Evolutionary conservation across 805 yeast genomes (phyloP).

Genomic region (Cyberlindnera mrakii): DNA sequence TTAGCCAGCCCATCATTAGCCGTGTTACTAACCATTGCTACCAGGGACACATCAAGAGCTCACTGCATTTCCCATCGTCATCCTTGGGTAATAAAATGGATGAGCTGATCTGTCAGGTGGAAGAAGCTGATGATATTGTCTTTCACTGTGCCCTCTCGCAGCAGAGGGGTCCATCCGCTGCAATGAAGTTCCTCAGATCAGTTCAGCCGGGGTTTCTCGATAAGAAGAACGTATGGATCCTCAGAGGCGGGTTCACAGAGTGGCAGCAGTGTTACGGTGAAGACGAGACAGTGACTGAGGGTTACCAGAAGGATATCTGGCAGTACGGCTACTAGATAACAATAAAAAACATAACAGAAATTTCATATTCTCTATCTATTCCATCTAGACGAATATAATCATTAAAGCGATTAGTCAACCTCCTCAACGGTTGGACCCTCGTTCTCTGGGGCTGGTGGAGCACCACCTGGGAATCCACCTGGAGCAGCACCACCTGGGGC

Average conservation of each 20-base stretch:
- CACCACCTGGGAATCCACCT: constrained; percentile 52
- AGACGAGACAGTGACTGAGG: constrained; percentile 59
- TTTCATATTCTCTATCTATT: neutral
- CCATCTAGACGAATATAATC: neutral
- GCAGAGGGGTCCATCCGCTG: constrained; percentile 86
- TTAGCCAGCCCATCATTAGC: no score
- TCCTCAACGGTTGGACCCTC: constrained; percentile 73
- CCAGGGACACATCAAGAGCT: constrained; percentile 53
- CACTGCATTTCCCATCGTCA: constrained; percentile 49
- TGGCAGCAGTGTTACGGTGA: constrained; percentile 80
- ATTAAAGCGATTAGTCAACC: constrained; percentile 45
- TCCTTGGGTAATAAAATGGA: constrained; percentile 32
- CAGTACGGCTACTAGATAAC: constrained; percentile 5
- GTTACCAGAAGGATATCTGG: constrained; percentile 42
- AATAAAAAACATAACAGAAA: neutral
- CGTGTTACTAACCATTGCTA: constrained; percentile 16
- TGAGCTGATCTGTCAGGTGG: constrained; percentile 10
- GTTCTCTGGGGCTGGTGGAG: constrained; percentile 39
- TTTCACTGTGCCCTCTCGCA: constrained; percentile 92
- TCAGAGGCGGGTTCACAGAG: constrained; percentile 76
- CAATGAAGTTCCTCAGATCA: constrained; percentile 47
- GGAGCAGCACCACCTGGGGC: constrained; percentile 53
- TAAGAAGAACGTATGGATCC: constrained; percentile 53
- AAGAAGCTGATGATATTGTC: constrained; percentile 45
- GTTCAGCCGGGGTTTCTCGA: constrained; percentile 21